Evolutionary conservation across 768 basidiomycete genomes (phyloP), one percentile per base, ranked within the genome.

Genomic region (Sarcomyxa edulis): DNA sequence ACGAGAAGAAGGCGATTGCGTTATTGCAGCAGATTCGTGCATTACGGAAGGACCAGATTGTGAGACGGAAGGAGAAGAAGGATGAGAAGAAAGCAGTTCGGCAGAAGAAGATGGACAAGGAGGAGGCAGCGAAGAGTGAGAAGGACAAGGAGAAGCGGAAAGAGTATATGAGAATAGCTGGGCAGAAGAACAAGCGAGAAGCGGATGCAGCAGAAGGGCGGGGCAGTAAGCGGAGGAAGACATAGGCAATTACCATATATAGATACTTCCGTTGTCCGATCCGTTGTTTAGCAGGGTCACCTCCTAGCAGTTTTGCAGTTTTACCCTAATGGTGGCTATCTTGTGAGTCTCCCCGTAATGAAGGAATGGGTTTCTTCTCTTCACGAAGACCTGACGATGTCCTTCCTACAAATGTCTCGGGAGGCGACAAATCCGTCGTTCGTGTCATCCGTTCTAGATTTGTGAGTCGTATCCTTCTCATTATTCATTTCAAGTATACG

Each of bases 21-120:
- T 63, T 98, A 26, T 56, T 99, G 56, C 95, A 98, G 59, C 94
- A 98, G 68, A 91, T 97, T 46, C 78, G 86, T 33, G 89, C 93
- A 5, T 60, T 99, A 50, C 67, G 90, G 42, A 97, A 93, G 61
- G 93, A 94, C 52, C 88, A 95, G 62, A 72, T 90, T 2, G 65
- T 58, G 29, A 68, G 81, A 52, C 65, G 94, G 53, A 81, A 76
- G 51, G 89, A 83, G 58, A 96, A 93, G 70, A 88, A 98, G 65
- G 72, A 68, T n/a, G 87, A 84, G 65, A 72, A 81, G 60, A 76
- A 76, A 44, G 76, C 62, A 23, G 78, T 68, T 49, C 75, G 81
- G 51, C 61, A 69, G 49, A 89, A 88, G 68, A 86, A 80, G 64
- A 59, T 76, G 7, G 84, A 75, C 48, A 86, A 82, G 61, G 77